Conservation (phyloP, 2,329 filamentous ascomycete species). For the Macrophomina tecta region DNA sequence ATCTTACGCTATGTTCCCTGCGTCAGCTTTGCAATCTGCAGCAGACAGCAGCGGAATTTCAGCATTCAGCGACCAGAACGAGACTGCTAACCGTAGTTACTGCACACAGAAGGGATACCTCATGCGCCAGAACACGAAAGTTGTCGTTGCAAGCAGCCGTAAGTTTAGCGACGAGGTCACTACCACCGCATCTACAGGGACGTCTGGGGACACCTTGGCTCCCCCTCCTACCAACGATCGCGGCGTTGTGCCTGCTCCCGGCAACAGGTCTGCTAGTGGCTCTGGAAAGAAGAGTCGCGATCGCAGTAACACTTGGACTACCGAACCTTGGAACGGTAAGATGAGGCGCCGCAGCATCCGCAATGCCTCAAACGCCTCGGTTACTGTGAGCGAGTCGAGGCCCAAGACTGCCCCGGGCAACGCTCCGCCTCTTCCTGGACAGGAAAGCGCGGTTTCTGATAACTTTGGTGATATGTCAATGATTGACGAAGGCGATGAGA, state of each 20-base stretch:
- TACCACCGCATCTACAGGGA: slow-evolving; percentile 50
- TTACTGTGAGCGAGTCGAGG: slow-evolving; percentile 37
- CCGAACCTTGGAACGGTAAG: slow-evolving; percentile 94
- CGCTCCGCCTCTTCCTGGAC: slow-evolving; percentile 83
- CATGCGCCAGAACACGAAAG: slow-evolving; percentile 98
- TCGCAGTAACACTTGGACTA: slow-evolving; percentile 81
- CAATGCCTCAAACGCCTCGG: slow-evolving; percentile 52
- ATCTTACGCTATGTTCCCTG: slow-evolving; percentile 18
- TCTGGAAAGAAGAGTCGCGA: slow-evolving; percentile 78
- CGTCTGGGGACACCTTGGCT: slow-evolving; percentile 52
- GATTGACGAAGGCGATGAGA: slow-evolving; percentile 71
- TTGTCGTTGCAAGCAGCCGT: slow-evolving; percentile 84
- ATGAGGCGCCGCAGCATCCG: slow-evolving; percentile 70
- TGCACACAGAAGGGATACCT: slow-evolving; percentile 90
- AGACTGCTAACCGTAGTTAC: slow-evolving; percentile 21
- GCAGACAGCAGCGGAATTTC: background rate
- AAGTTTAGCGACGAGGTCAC: slow-evolving; percentile 60
- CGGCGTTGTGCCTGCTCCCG: slow-evolving; percentile 39
- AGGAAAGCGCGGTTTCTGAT: slow-evolving; percentile 76
- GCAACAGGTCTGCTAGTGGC: slow-evolving; percentile 69
- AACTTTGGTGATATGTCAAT: slow-evolving; percentile 64
- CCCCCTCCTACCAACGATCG: slow-evolving; percentile 39
- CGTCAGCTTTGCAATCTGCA: background rate
- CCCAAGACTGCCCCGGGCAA: slow-evolving; percentile 66
- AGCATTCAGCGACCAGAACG: background rate